A percentile compares a stretch with the other conserved stretches of the same genome.
Evolutionary conservation across 177 flowering plant genomes (phyloP).

Genomic region (Vitis hybrid): DNA sequence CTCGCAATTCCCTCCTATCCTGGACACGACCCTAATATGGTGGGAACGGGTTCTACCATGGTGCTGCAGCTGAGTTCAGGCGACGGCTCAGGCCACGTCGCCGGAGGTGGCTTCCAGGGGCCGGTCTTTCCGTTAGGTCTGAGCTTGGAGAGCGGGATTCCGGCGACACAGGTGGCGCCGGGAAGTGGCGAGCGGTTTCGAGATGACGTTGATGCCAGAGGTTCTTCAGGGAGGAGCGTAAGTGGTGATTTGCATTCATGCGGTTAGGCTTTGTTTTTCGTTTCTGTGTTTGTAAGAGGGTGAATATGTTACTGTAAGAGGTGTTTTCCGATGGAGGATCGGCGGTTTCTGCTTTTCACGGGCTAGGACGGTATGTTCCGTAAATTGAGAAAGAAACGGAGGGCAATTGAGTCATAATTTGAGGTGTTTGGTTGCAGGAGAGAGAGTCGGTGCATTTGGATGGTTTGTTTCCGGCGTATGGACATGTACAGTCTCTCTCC

Average conservation of each 20-base stretch:
- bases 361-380: no score
- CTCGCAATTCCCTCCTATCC: conserved; percentile 42
- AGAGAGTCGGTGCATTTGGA: conserved; percentile 32
- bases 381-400: no score
- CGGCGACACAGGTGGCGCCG: neutral
- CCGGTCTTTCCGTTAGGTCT: conserved; percentile 36
- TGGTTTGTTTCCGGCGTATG: conserved; percentile 41
- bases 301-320: neutral
- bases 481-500: conserved; percentile 33
- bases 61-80: conserved; percentile 36
- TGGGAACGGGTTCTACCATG: conserved; percentile 24
- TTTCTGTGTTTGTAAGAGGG: neutral
- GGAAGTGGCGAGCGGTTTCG: neutral
- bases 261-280: neutral
- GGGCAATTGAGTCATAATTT: neutral
- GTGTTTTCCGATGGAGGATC: no score
- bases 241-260: neutral
- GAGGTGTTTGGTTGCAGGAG: conserved; percentile 28
- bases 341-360: no score
- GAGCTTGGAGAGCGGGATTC: conserved; percentile 20
- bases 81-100: conserved; percentile 13
- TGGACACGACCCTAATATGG: conserved; percentile 13
- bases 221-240: neutral
- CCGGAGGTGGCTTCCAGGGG: conserved; percentile 20
- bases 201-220: neutral